Conservation (phyloP, 2,329 filamentous ascomycete species). For the Sporothrix pallida region DNA sequence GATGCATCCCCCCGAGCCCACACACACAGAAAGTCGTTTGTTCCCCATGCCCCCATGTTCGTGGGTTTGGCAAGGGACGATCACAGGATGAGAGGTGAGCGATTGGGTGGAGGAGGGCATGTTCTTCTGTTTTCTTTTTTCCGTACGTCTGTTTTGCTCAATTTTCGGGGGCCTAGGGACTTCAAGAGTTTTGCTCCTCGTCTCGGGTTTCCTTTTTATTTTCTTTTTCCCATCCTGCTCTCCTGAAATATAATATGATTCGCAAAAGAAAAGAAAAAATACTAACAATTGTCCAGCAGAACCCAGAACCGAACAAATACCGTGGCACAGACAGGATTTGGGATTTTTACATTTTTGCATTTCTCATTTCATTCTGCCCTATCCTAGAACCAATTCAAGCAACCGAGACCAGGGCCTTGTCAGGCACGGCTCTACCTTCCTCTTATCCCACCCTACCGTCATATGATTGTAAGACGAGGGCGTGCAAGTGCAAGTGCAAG, state of each 20-base stretch:
- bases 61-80: not conserved
- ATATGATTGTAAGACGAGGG: conserved; percentile 1
- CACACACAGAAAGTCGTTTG: not conserved
- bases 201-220: not conserved
- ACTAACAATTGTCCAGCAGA: not conserved
- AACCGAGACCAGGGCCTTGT: not conserved
- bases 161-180: not conserved
- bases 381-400: not conserved
- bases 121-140: not conserved
- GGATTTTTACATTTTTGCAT: too few species aligned
- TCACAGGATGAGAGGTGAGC: too few species aligned
- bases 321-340: conserved; percentile 19
- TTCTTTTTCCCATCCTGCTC: not conserved
- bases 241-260: not conserved
- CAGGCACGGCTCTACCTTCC: conserved; percentile 1
- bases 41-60: not conserved
- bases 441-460: conserved; percentile 9
- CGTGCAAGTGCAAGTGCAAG: too few species aligned
- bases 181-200: too few species aligned
- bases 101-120: not conserved
- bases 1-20: not conserved
- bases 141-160: not conserved
- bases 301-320: not conserved
- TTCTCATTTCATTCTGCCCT: too few species aligned
- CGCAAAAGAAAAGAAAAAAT: not conserved